Base-by-base conservation (phyloP, 2,329 filamentous ascomycete species). In the Kalmusia sp. region DNA sequence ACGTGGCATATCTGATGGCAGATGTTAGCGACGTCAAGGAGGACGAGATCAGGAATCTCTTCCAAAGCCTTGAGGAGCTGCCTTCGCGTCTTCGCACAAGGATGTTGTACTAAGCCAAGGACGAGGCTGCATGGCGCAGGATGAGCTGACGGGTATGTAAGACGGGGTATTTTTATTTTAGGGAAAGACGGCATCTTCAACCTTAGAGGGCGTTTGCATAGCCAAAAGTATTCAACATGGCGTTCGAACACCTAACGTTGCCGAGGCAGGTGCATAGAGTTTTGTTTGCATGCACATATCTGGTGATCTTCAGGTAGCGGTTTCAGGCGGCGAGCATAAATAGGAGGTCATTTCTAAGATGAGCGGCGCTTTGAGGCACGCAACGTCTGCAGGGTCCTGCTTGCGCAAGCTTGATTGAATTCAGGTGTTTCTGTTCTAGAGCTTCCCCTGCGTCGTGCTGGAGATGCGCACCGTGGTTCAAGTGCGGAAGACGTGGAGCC, bases 1-100 rank as follows among this genome's bases (percentile, higher is more conserved):
- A 98, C 73, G 84, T 95, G 61, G 95, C 95, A 17, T 99, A 99
- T 74, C 82, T 99, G 58, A 97, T 99, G 93, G 95, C 95, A 6
- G 95, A 99, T 79, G 90, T 99, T 67, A 96, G 92, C 78, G 86
- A 90, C 58, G 92, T 98, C 64, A 87, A 89, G 68, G 83, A 85
- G 45, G 82, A 82, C 34, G 89, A 96, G 69, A 92, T 98, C 73
- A 93, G 91, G 77, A 87, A 92, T 55, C 86, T 99, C 49, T 92
- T 89, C 63, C 89, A 93, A 63, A 88, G 84, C 67, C 82, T 99
- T 33, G 92, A 98, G 75, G 84, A 83, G 54, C 82, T 97, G 58
- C 87, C 83, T 76, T 93, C 75, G 37, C 61, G 78, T 51, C 79
- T 81, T 54, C 71, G 79, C 54, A 81, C 79, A 15, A 70, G 79